Base-by-base conservation (phyloP, 1,284 basidiomycete genomes). In the Boletellus deceptivus region DNA sequence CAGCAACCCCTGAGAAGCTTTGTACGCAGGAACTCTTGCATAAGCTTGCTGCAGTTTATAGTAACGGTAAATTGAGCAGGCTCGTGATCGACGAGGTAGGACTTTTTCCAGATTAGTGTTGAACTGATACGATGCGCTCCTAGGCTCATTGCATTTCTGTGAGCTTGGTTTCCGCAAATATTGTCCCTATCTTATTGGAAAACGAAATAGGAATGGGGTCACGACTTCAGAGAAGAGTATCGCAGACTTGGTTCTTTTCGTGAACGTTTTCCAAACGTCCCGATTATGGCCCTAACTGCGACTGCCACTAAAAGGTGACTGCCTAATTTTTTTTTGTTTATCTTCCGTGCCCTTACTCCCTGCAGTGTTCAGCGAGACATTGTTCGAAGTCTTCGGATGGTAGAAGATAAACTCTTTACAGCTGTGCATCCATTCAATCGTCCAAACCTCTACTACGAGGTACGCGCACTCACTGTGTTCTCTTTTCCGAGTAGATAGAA, bases 71-170 rank as follows among this genome's bases (percentile, higher is more conserved):
- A 52, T 69, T 94, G 9, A 83, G 82, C 48, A 73, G 89, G 4
- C 69, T 93, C 17, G 88, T 93, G 4, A 76, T 92, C 3, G 90
- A 94, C 56, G 91, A 95, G 76, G 89, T 86, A 55, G 49, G 73
- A 57, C 24, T 27, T 17, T 43, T 25, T 16, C 16, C 7, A 1
- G 4, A 11, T 8, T 18, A 14, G 27, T 9, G 20, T 37, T 10
- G 35, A 24, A 38, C 38, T 50, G 29, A 64, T 33, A 14, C 46
- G 39, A 47, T 3, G 18, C 31, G 4, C 36, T 16, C 34, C 4
- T 49, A 89, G 84, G 91, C 89, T 0, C 91, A 93, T 65, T 92
- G 91, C 55, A 91, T 93, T 50, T 89, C 87, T n/a, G 85, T 88
- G 57, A 60, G 76, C 60, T 29, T 9, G 18, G 33, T 16, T 0